Evolutionary conservation across 495 filamentous ascomycete genomes (phyloP), one percentile per base, ranked within the genome.

Genomic region (Aspergillus bridgeri): DNA sequence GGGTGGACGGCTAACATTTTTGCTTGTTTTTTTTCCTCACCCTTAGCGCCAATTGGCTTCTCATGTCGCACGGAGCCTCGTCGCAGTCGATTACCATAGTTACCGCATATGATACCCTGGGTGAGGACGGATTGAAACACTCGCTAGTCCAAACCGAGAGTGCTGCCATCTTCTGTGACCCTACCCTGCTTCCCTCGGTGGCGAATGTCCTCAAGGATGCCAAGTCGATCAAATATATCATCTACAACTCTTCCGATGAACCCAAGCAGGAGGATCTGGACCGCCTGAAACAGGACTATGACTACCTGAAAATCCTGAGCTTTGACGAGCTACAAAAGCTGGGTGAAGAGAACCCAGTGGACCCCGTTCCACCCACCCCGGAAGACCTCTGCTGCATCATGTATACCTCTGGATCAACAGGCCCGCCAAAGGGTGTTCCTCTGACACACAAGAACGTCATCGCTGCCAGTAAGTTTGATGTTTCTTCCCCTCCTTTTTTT

Each of bases 371-470:
- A 42, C 92, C 94, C 3, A 73, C 78, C 23, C 81, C 90, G 2
- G 90, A 96, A 50, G 93, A 96, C 69, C 83, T 98, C 13, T 94
- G 89, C 81, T 96, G 94, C 70, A 96, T 98, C 72, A 98, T 98
- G 94, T 98, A 98, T 79, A 98, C 94, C 2, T 98, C 94, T 27
- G 94, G 94, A 45, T 96, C 93, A n/a, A 98, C 94, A 5, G 94
- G 94, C 50, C 84, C 92, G 0, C 94, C 94, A 38, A 98, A 98
- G 81, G 94, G 94, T 73, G 94, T 98, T 24, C 86, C 91, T 27
- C 73, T 98, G 61, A 94, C 86, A 64, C 94, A 98, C 71, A 88
- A 77, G 54, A 89, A 92, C 65, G 90, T 98, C 19, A 79, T 98
- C 64, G 93, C 90, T 62, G 88, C 93, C 50, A 86, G 89, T 90